Base-by-base conservation (phyloP, 768 basidiomycete species). In the Panellus pusillus region DNA sequence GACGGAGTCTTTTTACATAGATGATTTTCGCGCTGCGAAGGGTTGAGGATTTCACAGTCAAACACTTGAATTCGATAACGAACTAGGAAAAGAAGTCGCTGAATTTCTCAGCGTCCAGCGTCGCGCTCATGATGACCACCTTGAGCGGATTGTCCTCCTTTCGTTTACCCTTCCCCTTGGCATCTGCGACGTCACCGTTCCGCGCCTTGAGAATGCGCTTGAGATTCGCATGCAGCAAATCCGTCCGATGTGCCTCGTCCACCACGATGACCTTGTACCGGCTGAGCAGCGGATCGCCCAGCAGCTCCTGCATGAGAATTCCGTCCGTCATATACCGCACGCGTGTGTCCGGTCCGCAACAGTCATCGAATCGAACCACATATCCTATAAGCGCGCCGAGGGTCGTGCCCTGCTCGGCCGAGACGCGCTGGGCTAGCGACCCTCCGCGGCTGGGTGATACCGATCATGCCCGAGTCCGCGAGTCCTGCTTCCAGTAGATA, bases 241-340 rank as follows among this genome's bases (percentile, higher is more conserved):
- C 97, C 6, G 97, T 99, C 37, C 95, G 82, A 70, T 99, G 97
- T 0, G 97, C 97, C 68, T 99, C 97, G 63, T 99, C 97, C 39
- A 99, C 86, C 52, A 98, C 78, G 47, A 99, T 78, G 29, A 94
- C 83, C 65, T 89, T 89, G 71, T 98, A 99, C 53, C 78, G 79
- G 48, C 83, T 84, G 42, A 98, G 76, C 29, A 87, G 67, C 14
- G 83, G 76, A 66, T 95, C 93, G 39, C 81, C 82, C 56, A 95
- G 78, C 45, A 95, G 81, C 76, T 99, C 97, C 39, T 94, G 83
- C 39, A 94, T 87, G 60, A 98, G 86, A 90, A 98, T 98, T 57
- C 97, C 97, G 63, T 99, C 97, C 50, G 95, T 98, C 70, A 97
- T 79, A 66, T 93, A 99, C 72, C 98, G 98, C 71, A 98, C 89